phyloP scores from a whole-genome alignment of 768 basidiomycete species.

The Phylloporus scabripes region DNA sequence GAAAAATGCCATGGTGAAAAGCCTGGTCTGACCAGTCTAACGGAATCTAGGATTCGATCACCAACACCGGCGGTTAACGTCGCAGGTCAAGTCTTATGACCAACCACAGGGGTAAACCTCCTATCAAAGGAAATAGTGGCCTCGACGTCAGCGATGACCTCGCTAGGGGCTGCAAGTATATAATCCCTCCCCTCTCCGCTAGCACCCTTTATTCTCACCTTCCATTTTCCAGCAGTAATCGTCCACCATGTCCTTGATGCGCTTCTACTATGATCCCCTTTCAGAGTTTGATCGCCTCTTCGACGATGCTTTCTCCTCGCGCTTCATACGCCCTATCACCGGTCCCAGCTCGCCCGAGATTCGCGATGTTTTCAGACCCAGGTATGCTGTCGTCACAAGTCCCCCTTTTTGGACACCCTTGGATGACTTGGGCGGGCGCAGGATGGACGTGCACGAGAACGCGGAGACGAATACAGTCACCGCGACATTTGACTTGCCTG shows the following conservation, averaged over 20 bases:
- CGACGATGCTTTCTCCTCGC: constrained; percentile 33
- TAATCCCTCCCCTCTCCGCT: background rate
- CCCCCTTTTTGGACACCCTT: background rate
- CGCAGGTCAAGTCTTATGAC: no score
- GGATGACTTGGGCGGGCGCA: constrained; percentile 14
- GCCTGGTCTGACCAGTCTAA: no score
- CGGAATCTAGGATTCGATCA: no score
- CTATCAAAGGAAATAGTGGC: background rate
- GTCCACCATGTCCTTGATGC: constrained; percentile 23
- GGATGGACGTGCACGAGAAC: constrained; percentile 55
- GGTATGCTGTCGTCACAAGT: constrained; percentile 14
- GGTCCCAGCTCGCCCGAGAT: constrained; percentile 3
- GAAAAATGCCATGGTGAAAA: no score
- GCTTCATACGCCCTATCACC: constrained; percentile 16
- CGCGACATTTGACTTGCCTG: constrained; percentile 55
- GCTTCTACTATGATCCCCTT: constrained; percentile 35
- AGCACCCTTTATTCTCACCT: background rate
- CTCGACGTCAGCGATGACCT: background rate
- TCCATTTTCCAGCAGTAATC: background rate
- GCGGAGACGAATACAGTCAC: constrained; percentile 42
- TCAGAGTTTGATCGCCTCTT: constrained; percentile 41
- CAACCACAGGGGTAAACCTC: background rate
- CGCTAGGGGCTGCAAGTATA: background rate
- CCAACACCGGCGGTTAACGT: no score
- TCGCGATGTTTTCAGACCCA: constrained; percentile 28